These are phyloP conservation scores for Trichosanthes truncata DNA, from an alignment of 306 rosid species.

Conservation along the genomic window DNA sequence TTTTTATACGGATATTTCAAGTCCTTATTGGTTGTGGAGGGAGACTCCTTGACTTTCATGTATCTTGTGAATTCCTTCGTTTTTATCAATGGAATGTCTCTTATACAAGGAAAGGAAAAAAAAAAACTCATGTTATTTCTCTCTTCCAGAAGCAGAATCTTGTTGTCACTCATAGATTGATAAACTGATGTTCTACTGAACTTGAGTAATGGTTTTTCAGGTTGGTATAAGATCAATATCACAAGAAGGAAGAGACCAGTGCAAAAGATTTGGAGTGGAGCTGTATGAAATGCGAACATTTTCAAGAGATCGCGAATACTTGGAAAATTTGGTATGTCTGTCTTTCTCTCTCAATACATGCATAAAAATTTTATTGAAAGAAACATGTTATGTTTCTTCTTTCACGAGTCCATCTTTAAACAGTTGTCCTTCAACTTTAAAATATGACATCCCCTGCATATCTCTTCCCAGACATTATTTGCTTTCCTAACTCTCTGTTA, in stretches of 20 bases:
- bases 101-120: not conserved
- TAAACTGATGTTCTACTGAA: not conserved
- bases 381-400: not conserved
- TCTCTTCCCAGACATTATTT: not conserved
- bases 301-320: constrained; percentile 54
- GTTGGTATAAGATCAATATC: constrained; percentile 84
- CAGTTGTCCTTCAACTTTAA: not conserved
- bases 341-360: not conserved
- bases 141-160: not conserved
- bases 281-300: constrained; percentile 90
- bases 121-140: not conserved
- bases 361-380: not conserved
- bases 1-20: not conserved
- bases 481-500: not conserved
- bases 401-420: not conserved
- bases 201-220: constrained; percentile 33
- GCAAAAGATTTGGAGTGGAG: constrained; percentile 79
- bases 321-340: constrained; percentile 74
- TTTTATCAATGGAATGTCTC: not conserved
- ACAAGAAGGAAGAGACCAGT: constrained; percentile 84
- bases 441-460: not conserved
- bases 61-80: not conserved
- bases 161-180: not conserved
- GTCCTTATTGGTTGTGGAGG: not conserved
- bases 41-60: not conserved